Conservation (phyloP, 176 grass and related monocot species). For the Zoysia pacifica region DNA sequence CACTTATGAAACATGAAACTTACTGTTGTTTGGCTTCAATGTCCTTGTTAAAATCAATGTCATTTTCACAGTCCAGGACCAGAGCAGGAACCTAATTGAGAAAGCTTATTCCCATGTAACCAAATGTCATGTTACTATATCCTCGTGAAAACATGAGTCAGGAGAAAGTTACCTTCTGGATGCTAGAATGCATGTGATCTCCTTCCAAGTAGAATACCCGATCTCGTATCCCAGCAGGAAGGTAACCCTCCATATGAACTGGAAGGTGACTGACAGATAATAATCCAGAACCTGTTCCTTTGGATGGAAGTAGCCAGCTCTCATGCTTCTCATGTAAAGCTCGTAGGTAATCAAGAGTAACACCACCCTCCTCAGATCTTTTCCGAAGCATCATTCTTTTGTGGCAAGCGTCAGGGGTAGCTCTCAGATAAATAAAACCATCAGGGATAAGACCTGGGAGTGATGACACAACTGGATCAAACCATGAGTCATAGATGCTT, state of each 20-base stretch:
- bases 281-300: conserved; percentile 50
- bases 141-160: neutral
- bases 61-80: conserved; percentile 76
- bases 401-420: conserved; percentile 82
- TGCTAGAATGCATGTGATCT: conserved; percentile 53
- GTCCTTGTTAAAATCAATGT: conserved; percentile 89
- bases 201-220: conserved; percentile 84
- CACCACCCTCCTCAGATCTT: conserved; percentile 28
- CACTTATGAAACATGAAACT: conserved; percentile 23
- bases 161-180: conserved; percentile 42
- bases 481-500: conserved; percentile 96
- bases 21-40: conserved; percentile 79
- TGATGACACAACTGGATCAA: conserved; percentile 86
- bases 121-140: neutral
- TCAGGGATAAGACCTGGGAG: conserved; percentile 92
- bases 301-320: conserved; percentile 75
- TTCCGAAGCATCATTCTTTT: conserved; percentile 80
- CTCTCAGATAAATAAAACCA: conserved; percentile 93
- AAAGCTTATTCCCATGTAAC: conserved; percentile 18
- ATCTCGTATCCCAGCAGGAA: conserved; percentile 74
- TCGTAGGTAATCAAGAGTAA: conserved; percentile 77
- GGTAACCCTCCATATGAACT: conserved; percentile 46
- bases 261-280: conserved; percentile 76
- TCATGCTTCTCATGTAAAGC: conserved; percentile 96
- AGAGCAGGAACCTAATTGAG: conserved; percentile 74